Conservation (phyloP, 2,329 filamentous ascomycete genomes). For the Pseudogymnoascus sp. region DNA sequence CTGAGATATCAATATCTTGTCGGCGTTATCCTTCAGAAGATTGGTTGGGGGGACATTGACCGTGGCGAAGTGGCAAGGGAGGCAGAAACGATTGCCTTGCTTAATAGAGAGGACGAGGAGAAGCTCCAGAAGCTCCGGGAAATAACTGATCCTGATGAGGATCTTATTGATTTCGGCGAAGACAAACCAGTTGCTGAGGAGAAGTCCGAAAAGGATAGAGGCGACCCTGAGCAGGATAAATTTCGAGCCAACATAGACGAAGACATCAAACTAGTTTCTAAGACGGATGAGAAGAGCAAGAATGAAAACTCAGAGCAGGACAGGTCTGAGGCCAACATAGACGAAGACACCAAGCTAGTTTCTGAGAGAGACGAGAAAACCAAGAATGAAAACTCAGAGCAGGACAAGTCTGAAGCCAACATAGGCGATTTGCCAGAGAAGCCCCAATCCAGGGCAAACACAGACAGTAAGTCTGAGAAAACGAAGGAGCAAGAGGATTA, state of each 20-base stretch:
- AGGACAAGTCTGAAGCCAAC: constrained; percentile 10
- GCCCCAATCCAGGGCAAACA: background rate
- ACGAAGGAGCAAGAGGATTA: constrained; percentile 27
- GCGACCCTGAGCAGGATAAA: background rate
- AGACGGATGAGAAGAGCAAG: constrained; percentile 9
- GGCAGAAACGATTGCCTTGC: constrained; percentile 33
- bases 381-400: constrained; percentile 21
- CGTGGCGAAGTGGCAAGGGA: constrained; percentile 38
- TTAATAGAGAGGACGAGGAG: constrained; percentile 37
- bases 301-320: constrained; percentile 21
- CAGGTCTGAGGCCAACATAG: background rate
- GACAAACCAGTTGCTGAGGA: background rate
- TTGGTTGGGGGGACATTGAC: constrained; percentile 51
- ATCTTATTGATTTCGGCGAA: constrained; percentile 1
- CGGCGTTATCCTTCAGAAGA: constrained; percentile 55
- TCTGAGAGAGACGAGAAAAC: background rate
- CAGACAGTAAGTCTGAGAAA: background rate
- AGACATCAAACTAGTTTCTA: background rate
- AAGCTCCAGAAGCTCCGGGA: constrained; percentile 11
- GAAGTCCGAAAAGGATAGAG: background rate
- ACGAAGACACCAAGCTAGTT: background rate
- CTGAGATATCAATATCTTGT: constrained; percentile 60
- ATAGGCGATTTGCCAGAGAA: constrained; percentile 5
- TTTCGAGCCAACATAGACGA: background rate
- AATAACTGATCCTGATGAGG: background rate